Evolutionary conservation across 2,329 filamentous ascomycete genomes (phyloP), one percentile per base, ranked within the genome.

Genomic region (Botrytis hyacinthi): DNA sequence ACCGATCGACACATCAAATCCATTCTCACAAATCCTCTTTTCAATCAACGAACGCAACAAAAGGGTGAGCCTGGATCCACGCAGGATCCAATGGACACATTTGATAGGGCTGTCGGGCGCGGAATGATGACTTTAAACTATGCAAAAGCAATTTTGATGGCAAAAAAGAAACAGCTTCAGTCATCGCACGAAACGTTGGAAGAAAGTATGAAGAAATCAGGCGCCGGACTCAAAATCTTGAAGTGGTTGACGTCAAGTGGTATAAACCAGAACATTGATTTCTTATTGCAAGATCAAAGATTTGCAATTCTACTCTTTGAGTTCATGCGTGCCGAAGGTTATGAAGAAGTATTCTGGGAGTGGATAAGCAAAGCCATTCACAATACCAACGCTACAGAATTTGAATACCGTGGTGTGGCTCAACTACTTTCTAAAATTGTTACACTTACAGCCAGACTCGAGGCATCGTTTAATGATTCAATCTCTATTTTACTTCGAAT

Each of bases 1-100:
- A 82, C 85, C 1, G 83, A 84, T 68, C 80, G 80, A 68, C 87
- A 87, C 78, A 79, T 89, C 73, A 79, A 84, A 48, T 84, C 85
- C 10, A 82, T 89, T 46, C 78, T 89, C 54, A 84, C 82, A 22
- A 87, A 85, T 77, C 86, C 86, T 6, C 80, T 88, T 9, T 83
- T 89, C 67, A 75, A 57, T 26, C 46, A 67, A 44, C 61, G 44
- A 37, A 14, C 61, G 66, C 32, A 67, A n/a, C 32, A 67, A n/a
- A 48, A 14, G 10, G 35, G 37, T 26, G 72, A 48, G 54, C 40
- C 20, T 8, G 61, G 54, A 32, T 37, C 42, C 22, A 22, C 26
- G 5, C 74, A 61, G 69, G 76, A 78, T 66, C 79, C 79, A 9
- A 81, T 81, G 79, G 76, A 77, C 9, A 73, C 79, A 51, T 81